phyloP scores from a whole-genome alignment of 163 green algal genomes.

The Scenedesmus sp. region DNA sequence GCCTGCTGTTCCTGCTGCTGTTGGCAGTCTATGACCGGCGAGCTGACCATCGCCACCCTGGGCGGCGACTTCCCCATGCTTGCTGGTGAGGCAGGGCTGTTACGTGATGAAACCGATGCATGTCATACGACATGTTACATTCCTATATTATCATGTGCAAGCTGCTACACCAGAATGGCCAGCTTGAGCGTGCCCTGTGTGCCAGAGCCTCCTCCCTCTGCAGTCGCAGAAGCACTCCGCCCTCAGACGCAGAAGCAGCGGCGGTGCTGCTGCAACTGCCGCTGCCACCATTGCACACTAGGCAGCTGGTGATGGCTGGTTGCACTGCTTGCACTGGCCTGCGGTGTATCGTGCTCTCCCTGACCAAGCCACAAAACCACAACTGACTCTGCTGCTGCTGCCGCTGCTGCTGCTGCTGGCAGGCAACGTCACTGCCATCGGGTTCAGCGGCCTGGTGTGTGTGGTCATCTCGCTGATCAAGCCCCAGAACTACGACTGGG shows the following conservation, averaged over 20 bases:
- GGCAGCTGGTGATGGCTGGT: too few relatives aligned
- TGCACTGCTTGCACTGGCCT: too few relatives aligned
- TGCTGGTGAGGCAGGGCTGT: slow-evolving; percentile 39
- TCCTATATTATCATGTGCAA: neutral
- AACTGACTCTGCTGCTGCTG: neutral
- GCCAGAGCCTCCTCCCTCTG: too few relatives aligned
- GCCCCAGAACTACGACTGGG: slow-evolving; percentile 69
- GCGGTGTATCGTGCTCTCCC: too few relatives aligned
- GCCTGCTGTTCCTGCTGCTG: neutral
- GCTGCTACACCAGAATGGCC: too few relatives aligned
- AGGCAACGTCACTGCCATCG: slow-evolving; percentile 91
- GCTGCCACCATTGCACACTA: too few relatives aligned
- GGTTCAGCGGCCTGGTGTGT: slow-evolving; percentile 78
- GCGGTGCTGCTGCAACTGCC: too few relatives aligned
- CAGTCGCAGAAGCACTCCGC: too few relatives aligned
- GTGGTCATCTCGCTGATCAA: slow-evolving; percentile 77
- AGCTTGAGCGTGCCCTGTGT: too few relatives aligned
- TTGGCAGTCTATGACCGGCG: slow-evolving; percentile 49
- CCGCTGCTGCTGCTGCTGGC: neutral
- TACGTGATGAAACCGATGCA: too few relatives aligned
- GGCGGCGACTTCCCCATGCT: slow-evolving; percentile 92
- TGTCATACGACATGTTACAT: neutral
- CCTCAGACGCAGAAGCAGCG: too few relatives aligned
- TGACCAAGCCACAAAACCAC: too few relatives aligned
- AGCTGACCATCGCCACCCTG: slow-evolving; percentile 75